These are phyloP conservation scores for Mycena epipterygia DNA, from an alignment of 768 basidiomycete species.

Conservation along the genomic window DNA sequence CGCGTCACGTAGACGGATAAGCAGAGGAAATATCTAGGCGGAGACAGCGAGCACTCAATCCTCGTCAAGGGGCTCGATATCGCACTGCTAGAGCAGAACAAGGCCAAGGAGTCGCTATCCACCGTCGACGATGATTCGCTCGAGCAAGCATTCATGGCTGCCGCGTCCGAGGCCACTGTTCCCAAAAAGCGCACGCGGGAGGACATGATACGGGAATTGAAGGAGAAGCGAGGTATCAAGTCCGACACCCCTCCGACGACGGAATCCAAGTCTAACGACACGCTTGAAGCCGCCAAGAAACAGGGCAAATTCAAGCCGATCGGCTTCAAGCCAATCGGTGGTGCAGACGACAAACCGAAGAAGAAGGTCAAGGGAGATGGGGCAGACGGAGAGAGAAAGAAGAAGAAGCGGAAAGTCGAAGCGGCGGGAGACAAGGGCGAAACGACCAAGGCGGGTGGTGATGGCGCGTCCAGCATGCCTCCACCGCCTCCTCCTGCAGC, in stretches of 20 bases:
- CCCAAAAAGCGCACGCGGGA: conserved; percentile 81
- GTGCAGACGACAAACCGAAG: conserved; percentile 60
- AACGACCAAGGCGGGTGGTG: conserved; percentile 41
- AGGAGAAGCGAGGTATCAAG: conserved; percentile 65
- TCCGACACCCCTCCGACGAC: conserved; percentile 27
- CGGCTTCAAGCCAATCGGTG: conserved; percentile 77
- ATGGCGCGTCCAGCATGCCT: conserved; percentile 24
- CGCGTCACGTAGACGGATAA: conserved; percentile 79
- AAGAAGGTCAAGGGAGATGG: conserved; percentile 57
- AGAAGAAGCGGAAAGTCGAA: conserved; percentile 69
- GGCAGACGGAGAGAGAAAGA: conserved; percentile 64
- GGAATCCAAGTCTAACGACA: conserved; percentile 48
- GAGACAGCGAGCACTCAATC: conserved; percentile 87
- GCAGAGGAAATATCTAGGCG: conserved; percentile 84
- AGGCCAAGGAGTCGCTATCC: conserved; percentile 70
- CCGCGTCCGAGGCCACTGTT: conserved; percentile 44
- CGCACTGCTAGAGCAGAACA: conserved; percentile 88
- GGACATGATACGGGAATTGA: conserved; percentile 81
- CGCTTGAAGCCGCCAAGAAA: conserved; percentile 61
- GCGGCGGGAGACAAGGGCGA: conserved; percentile 39
- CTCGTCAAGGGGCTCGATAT: conserved; percentile 93
- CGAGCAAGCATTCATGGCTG: conserved; percentile 78
- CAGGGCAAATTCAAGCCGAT: conserved; percentile 69
- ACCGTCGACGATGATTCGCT: conserved; percentile 84
- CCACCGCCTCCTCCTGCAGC: conserved; percentile 1